These are phyloP conservation scores for Trichoderma harzianum DNA, from an alignment of 2,329 filamentous ascomycete genomes.

Conservation along the genomic window DNA sequence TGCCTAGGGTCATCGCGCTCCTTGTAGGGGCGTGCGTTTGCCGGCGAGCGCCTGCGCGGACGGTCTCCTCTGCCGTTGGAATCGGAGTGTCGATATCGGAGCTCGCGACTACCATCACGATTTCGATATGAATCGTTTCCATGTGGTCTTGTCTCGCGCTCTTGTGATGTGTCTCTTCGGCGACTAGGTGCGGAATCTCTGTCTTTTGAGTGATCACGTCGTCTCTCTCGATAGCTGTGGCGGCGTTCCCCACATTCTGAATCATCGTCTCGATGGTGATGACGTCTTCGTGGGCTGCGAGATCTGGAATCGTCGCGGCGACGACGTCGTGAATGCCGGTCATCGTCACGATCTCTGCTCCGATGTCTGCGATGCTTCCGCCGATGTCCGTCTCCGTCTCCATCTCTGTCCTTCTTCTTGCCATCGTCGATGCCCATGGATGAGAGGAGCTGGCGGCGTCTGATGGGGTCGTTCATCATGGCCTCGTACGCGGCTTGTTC, in stretches of 20 bases:
- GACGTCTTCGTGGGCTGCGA: conserved; percentile 38
- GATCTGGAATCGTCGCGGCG: conserved; percentile 47
- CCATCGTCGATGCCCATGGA: conserved; percentile 56
- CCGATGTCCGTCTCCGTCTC: conserved; percentile 34
- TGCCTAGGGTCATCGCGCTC: conserved; percentile 17
- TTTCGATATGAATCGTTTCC: conserved; percentile 20
- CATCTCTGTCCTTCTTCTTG: conserved; percentile 36
- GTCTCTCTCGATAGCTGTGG: conserved; percentile 6
- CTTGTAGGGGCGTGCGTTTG: background rate
- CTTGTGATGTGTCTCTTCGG: conserved; percentile 22
- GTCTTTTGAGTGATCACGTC: conserved; percentile 7
- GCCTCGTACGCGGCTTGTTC: conserved; percentile 78
- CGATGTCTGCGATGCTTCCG: conserved; percentile 45
- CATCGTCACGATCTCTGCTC: conserved; percentile 35
- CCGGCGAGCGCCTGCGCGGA: conserved; percentile 26
- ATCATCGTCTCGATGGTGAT: conserved; percentile 24
- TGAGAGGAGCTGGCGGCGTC: conserved; percentile 63
- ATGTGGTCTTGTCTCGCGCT: conserved; percentile 20
- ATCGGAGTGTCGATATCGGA: conserved; percentile 24
- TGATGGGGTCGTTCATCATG: conserved; percentile 74
- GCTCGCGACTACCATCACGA: conserved; percentile 30
- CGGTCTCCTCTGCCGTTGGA: conserved; percentile 28
- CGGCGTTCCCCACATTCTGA: conserved; percentile 31
- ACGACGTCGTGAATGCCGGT: conserved; percentile 34
- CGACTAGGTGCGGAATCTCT: conserved; percentile 24